Evolutionary conservation across 169 alveolate species (phyloP), one percentile per base, ranked within the genome.

Genomic region (Eimeria necatrix): DNA sequence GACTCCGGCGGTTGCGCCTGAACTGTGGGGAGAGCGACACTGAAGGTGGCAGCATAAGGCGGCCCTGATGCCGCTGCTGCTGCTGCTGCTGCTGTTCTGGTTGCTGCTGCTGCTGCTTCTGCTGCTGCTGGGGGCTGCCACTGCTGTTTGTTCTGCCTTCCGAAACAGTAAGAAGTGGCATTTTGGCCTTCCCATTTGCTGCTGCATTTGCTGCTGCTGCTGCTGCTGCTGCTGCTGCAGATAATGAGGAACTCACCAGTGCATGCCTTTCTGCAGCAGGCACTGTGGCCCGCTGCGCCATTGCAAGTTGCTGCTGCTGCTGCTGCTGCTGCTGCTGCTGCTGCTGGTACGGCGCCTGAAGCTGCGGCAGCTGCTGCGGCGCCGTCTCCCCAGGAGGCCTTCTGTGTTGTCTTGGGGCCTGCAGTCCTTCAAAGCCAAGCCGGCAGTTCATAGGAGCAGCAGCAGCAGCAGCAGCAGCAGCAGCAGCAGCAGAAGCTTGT

Each of bases 1-100:
- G 88, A 53, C 70, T 78, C 70, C 88, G 88, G 70, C 88, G 88
- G 22, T 78, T 78, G 53, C 88, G 88, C 70, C 88, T 78, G 48
- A 78, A 78, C 24, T n/a, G 46, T 1, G 88, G 88, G 26, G 88
- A 78, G 8, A 78, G 22, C 46, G 70, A 20, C 68, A 78, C 32
- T 4, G 88, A 6, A 3, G 61, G 88, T 12, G 68, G 88, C 46
- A n/a, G 88, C 8, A 26, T 22, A 32, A 26, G 51, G 56, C 59
- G 84, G 51, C 8, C 9, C 84, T 32, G 84, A 24, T 12, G 56
- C 84, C 1, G 84, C 84, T 32, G 84, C 59, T 73, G 84, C 84
- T 73, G 84, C 59, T 73, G 84, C 59, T 73, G 51, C 56, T 73
- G 84, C 59, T 73, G 59, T 20, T 71, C 49, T 8, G 22, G 85